A percentile compares a stretch with the other conserved stretches of the same genome.
Evolutionary conservation across 306 rosid species (phyloP).

Genomic region (Neltuma alba): DNA sequence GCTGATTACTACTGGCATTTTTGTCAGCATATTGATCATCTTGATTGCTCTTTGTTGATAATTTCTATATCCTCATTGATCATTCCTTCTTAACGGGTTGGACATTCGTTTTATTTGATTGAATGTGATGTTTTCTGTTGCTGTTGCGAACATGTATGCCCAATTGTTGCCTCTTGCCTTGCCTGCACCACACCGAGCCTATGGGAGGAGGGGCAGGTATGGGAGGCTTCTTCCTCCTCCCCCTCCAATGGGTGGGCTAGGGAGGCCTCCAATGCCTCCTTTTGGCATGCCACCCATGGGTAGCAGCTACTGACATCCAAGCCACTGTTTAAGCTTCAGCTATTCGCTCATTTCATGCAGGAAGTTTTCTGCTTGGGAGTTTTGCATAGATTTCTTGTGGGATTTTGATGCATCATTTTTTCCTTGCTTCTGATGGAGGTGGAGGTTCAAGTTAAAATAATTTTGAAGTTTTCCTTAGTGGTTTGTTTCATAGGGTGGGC

Average conservation of each 20-base stretch:
- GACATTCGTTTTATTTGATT: conserved; percentile 12
- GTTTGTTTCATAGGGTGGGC: conserved; percentile 43
- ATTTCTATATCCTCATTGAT: conserved; percentile 7
- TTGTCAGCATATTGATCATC: neutral
- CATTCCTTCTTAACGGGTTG: conserved; percentile 12
- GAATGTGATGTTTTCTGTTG: conserved; percentile 23
- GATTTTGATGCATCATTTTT: conserved; percentile 52
- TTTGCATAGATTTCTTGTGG: conserved; percentile 39
- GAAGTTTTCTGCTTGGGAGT: conserved; percentile 39
- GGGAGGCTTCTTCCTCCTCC: conserved; percentile 80
- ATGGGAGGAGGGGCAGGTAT: conserved; percentile 35
- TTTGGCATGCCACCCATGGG: conserved; percentile 99
- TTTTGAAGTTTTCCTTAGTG: conserved; percentile 44
- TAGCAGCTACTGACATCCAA: conserved; percentile 62
- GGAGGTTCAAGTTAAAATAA: conserved; percentile 60
- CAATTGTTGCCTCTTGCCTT: conserved; percentile 95
- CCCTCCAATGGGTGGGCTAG: conserved; percentile 93
- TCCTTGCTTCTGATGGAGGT: conserved; percentile 54
- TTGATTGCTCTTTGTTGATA: conserved; percentile 10
- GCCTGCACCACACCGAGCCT: conserved; percentile 97
- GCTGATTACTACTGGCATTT: neutral
- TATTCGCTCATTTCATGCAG: conserved; percentile 32
- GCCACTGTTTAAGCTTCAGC: conserved; percentile 11
- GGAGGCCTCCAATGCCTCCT: conserved; percentile 99
- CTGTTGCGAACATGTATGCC: conserved; percentile 94